Percentiles rank a stretch among this genome's conserved stretches.
Conservation (phyloP, 768 basidiomycete species). For the Lyophyllum decastes region DNA sequence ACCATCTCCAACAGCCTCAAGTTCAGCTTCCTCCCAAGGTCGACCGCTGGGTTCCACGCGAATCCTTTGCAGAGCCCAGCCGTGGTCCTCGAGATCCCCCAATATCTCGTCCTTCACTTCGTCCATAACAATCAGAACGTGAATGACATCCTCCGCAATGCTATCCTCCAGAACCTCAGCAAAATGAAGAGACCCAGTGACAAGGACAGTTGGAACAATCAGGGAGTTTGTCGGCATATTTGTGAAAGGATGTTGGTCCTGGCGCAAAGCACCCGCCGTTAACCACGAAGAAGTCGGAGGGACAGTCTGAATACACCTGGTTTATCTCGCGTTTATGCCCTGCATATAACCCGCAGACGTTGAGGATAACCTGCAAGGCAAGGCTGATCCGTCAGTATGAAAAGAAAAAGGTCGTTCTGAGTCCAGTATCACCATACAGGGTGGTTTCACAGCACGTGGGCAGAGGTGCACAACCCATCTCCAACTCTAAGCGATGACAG, state of each 20-base stretch:
- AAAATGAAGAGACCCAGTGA: slow-evolving; percentile 63
- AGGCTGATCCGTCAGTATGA: background rate
- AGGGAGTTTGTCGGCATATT: slow-evolving; percentile 44
- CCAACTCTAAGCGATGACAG: too few species aligned
- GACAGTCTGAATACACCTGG: background rate
- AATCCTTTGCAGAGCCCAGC: slow-evolving; percentile 73
- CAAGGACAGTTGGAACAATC: slow-evolving; percentile 61
- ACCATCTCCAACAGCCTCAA: slow-evolving; percentile 69
- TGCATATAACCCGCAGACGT: slow-evolving; percentile 1
- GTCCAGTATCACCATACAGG: background rate
- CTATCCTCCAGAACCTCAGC: slow-evolving; percentile 55
- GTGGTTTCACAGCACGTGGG: background rate
- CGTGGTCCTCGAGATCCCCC: slow-evolving; percentile 54
- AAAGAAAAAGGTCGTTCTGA: background rate
- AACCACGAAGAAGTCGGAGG: background rate
- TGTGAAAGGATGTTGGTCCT: background rate
- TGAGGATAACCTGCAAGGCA: background rate
- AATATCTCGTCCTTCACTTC: slow-evolving; percentile 57
- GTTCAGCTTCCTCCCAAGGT: slow-evolving; percentile 71
- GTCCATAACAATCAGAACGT: slow-evolving; percentile 44
- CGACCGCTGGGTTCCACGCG: slow-evolving; percentile 59
- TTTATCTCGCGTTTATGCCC: background rate
- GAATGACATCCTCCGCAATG: slow-evolving; percentile 61
- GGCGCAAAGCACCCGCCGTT: background rate
- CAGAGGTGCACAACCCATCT: too few species aligned